Base-by-base conservation (phyloP, 1,284 basidiomycete genomes). In the Ustilago shanxiensis region DNA sequence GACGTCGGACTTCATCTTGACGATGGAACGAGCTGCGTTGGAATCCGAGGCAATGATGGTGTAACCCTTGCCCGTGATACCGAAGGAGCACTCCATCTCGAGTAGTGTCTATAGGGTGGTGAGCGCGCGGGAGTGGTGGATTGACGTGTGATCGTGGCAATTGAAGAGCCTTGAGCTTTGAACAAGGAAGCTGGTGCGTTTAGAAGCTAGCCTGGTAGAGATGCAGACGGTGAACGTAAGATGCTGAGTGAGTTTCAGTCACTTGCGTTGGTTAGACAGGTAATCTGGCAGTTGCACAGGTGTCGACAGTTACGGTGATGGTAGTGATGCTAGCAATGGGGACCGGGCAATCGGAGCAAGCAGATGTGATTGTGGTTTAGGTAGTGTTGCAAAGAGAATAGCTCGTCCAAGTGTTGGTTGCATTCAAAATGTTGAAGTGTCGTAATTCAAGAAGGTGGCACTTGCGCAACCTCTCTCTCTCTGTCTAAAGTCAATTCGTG, bases 1-100 rank as follows among this genome's bases (percentile, higher is more conserved):
- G 88, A 95, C 93, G 88, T 98, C 94, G 33, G 90, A 87, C 89
- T 99, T 98, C 94, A 98, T 97, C 88, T 95, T 96, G 84, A 98
- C 92, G 87, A 99, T 95, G 24, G 94, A 96, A 68, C 93, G 90
- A 6, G 91, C 92, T 8, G 95, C 91, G 33, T 92, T 94, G 26
- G 92, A 95, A 87, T 99, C 96, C 28, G 95, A 92, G 3, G 95
- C 95, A 79, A 85, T 79, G 73, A 84, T 72, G 33, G 81, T 80
- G 56, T 79, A 85, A 33, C 84, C 84, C 68, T 84, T 84, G 60
- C 85, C 85, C 16, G 85, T 86, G 74, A 89, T 87, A 55, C 88
- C 88, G 72, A 89, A 88, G 13, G 88, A 87, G 79, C 88, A 88
- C 85, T 89, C 84, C 84, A 85, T 85, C 47, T 60, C 82, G 64